Percentiles rank a stretch among this genome's conserved stretches.
Conservation (phyloP, 345 rosid species). For the Streptanthus diversifolius region DNA sequence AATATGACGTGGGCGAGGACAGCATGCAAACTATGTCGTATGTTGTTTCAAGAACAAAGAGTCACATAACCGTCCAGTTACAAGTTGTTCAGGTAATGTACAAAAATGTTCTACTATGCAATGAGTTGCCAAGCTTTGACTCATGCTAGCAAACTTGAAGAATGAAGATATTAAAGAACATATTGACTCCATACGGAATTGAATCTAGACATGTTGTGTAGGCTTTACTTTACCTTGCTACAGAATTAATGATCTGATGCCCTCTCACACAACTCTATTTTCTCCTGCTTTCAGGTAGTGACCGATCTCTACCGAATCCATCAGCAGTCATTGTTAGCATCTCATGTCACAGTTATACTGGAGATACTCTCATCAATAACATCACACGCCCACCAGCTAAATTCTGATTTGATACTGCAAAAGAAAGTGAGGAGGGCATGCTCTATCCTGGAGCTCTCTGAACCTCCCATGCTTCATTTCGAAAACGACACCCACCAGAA, state of each 20-base stretch:
- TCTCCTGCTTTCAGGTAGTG: constrained; percentile 56
- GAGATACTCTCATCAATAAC: constrained; percentile 58
- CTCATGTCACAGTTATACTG: constrained; percentile 45
- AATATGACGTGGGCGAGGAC: constrained; percentile 67
- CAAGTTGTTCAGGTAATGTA: constrained; percentile 62
- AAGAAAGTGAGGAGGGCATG: constrained; percentile 77
- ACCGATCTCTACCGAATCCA: constrained; percentile 54
- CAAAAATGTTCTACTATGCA: constrained; percentile 2
- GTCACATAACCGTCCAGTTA: constrained; percentile 74
- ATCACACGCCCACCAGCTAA: constrained; percentile 65
- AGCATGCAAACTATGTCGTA: constrained; percentile 69
- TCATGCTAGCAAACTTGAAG: not conserved
- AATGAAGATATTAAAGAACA: not conserved
- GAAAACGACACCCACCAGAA: constrained; percentile 79
- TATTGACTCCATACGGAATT: not conserved
- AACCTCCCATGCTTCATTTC: constrained; percentile 82
- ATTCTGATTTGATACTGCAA: constrained; percentile 44
- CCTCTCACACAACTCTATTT: not conserved
- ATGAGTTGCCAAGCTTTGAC: constrained; percentile 11
- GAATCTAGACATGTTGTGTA: not conserved
- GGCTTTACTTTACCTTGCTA: not conserved
- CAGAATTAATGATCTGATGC: not conserved
- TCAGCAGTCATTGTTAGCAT: constrained; percentile 45
- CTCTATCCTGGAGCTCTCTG: constrained; percentile 62
- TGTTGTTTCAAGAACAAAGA: constrained; percentile 76